phyloP scores from a whole-genome alignment of 2,329 filamentous ascomycete genomes.

The Tricladium varicosporioides region DNA sequence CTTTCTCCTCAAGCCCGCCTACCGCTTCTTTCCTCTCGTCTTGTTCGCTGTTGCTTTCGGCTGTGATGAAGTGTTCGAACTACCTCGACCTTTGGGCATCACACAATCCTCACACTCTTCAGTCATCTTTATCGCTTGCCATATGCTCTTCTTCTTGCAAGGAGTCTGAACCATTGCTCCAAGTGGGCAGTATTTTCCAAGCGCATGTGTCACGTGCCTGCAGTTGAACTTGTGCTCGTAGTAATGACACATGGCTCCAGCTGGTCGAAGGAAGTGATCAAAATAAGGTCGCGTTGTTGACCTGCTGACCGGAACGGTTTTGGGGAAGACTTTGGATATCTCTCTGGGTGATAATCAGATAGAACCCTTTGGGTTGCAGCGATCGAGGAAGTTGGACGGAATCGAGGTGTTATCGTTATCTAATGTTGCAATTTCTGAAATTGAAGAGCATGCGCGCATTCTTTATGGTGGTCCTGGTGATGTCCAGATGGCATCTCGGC shows the following conservation, averaged over 20 bases:
- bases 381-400: not conserved
- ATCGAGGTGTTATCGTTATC: not conserved
- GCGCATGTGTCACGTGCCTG: slow-evolving; percentile 27
- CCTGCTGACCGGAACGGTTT: not conserved
- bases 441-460: not conserved
- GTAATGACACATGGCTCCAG: slow-evolving; percentile 30
- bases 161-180: slow-evolving; percentile 31
- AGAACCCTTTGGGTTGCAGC: not conserved
- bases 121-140: slow-evolving; percentile 30
- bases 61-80: not conserved
- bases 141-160: slow-evolving; percentile 29
- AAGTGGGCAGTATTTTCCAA: slow-evolving; percentile 29
- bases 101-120: slow-evolving; percentile 31
- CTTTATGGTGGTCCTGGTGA: not conserved
- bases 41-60: not conserved
- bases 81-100: slow-evolving; percentile 16
- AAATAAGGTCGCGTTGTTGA: not conserved
- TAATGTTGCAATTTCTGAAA: no score
- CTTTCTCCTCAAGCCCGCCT: not conserved
- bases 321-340: not conserved
- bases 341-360: not conserved
- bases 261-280: not conserved
- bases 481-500: not conserved
- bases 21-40: slow-evolving; percentile 1
- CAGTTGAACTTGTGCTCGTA: slow-evolving; percentile 32